Percentiles rank a stretch among this genome's conserved stretches.
Evolutionary conservation across 179 eudicot species (phyloP).

Genomic region (Silene noctiflora): DNA sequence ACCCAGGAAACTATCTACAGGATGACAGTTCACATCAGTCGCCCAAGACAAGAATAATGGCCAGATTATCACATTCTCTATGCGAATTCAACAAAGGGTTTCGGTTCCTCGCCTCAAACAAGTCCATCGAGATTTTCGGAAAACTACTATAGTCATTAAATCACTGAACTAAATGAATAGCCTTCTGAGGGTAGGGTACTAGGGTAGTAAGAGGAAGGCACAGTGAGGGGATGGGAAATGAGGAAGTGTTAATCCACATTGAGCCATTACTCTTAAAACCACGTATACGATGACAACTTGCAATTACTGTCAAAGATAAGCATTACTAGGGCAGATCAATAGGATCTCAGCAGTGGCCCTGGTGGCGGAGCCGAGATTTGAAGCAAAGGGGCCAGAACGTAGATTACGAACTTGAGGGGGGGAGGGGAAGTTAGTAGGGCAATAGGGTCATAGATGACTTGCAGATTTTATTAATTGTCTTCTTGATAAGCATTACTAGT

Average conservation of each 20-base stretch:
- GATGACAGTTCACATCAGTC: not conserved
- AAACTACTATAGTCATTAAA: not conserved
- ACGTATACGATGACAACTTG: too few species aligned
- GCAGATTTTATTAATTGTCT: too few species aligned
- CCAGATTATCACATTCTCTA: not conserved
- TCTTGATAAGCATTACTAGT: too few species aligned
- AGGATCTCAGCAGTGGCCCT: too few species aligned
- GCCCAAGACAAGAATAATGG: not conserved
- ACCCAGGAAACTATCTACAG: too few species aligned
- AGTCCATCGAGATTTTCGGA: not conserved
- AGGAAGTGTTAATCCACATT: not conserved
- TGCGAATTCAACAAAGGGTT: not conserved
- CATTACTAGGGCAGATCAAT: not conserved
- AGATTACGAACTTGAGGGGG: too few species aligned
- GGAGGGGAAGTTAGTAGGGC: too few species aligned
- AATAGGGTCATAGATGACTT: too few species aligned
- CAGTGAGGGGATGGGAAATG: not conserved
- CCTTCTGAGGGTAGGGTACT: not conserved
- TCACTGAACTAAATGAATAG: not conserved
- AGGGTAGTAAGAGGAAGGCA: not conserved
- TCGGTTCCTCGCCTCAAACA: not conserved
- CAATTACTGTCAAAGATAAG: too few species aligned
- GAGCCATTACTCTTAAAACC: not conserved
- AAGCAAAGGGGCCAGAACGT: too few species aligned
- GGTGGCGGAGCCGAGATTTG: too few species aligned